Base-by-base conservation (phyloP, 345 rosid genomes). In the Salix purpurea region DNA sequence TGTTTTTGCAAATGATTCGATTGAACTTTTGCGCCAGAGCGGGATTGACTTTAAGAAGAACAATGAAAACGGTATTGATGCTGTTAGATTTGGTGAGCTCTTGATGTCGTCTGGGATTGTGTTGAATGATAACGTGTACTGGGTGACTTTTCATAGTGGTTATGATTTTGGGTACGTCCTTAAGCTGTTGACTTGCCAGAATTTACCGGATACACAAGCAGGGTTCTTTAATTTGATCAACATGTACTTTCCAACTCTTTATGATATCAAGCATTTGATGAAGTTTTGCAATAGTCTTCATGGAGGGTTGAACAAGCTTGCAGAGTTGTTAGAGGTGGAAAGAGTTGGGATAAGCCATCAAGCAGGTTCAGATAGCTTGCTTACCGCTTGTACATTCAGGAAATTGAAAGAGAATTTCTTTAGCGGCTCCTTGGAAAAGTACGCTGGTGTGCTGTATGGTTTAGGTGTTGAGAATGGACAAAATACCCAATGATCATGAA, bases 321-420 rank as follows among this genome's bases (percentile, higher is more conserved):
- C 97, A 0, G 91, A 86, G 87, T 50, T 85, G 78, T 84, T 91
- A 81, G 90, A 83, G 18, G 91, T 92, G 70, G 89, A 89, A 85
- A 75, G 95, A 79, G 83, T 92, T 14, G 95, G 97, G 60, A 76
- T 86, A 46, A 86, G 91, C 79, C 97, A 92, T 71, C 97, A 89
- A 80, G 97, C 95, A 3, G 95, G 95, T 69, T 92, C 95, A 0
- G 97, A 92, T 85, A 92, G 93, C 79, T 86, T 90, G 87, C 90
- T 90, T 54, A 92, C 97, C 36, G 87, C 87, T 32, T 90, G 88
- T 83, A 86, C 94, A 78, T 92, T 90, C 86, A 85, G 80, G 90
- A 90, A 87, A 79, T 61, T 92, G 70, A 90, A 89, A 80, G 94
- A 88, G 39, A 84, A 76, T 80, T 92, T 86, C 90, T 88, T 92